Base-by-base conservation (phyloP, 768 basidiomycete species). In the Tulasnella sp. region DNA sequence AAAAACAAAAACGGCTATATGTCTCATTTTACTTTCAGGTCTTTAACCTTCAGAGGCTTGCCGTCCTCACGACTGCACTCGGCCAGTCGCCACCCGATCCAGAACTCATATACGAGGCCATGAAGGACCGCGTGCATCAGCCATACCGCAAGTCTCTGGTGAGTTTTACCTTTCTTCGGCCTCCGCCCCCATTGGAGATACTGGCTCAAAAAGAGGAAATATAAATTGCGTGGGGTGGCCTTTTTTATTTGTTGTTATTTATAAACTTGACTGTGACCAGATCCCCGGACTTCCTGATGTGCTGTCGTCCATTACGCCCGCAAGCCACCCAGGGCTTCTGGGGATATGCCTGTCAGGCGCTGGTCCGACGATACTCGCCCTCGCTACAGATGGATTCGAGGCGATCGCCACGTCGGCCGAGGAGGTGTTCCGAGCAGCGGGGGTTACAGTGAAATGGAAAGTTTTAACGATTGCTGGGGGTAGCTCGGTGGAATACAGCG, bases 311-410 rank as follows among this genome's bases (percentile, higher is more conserved):
- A 84, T 98, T 54, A 96, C 96, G 1, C 94, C 94, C 4, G 65
- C 78, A 8, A 84, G 88, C 0, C 94, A 98, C 72, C 88, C 90
- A 0, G 96, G 96, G n/a, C 75, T 99, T 3, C 77, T 99, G 8
- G 96, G 96, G 3, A 96, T 98, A 58, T 98, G 96, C 70, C 82
- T 99, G 32, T 98, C 95, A 1, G 96, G 96, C 5, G 96, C 96
- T 3, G 96, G 96, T 0, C 96, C 96, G 3, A 97, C 96, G 4
- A 96, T 98, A 63, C 80, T 99, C 63, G 96, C 96, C 1, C 80
- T 99, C 17, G 96, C 96, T 1, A 93, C 89, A 0, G 72, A 73
- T 32, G 84, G 85, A 24, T 98, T 88, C 66, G 88, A 92, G 47
- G 75, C 75, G 5, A 96, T 98, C 61, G 93, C 90, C 3, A 80